Conservation (phyloP, 768 basidiomycete species). For the Phylloporus arenicola region DNA sequence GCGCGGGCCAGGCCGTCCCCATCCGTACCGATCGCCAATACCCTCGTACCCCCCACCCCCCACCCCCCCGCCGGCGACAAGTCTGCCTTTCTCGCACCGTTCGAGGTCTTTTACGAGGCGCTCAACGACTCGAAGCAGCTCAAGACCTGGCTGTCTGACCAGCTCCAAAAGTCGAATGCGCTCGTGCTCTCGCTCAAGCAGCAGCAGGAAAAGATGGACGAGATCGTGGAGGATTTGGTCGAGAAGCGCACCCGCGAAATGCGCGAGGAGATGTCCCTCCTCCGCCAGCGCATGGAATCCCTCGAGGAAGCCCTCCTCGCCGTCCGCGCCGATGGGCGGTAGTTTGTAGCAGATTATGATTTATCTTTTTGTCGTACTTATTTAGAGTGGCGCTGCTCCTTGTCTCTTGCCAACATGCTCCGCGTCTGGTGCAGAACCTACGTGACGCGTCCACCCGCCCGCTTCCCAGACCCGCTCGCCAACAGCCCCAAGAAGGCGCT, state of each 20-base stretch:
- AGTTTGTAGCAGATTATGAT: too few relatives aligned
- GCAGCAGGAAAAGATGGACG: slow-evolving; percentile 60
- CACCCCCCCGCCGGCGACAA: slow-evolving; percentile 63
- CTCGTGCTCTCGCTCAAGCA: slow-evolving; percentile 49
- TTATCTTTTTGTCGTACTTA: too few relatives aligned
- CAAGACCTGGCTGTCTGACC: slow-evolving; percentile 70
- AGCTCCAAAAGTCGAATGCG: slow-evolving; percentile 58
- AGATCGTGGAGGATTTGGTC: slow-evolving; percentile 53
- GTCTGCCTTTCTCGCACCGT: slow-evolving; percentile 74
- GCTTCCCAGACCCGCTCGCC: slow-evolving; percentile 52
- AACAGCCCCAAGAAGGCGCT: slow-evolving; percentile 49
- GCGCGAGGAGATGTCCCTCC: slow-evolving; percentile 53
- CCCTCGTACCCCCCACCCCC: slow-evolving; percentile 65
- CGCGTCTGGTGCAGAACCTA: slow-evolving; percentile 34
- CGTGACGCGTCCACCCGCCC: slow-evolving; percentile 48
- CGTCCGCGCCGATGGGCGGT: slow-evolving; percentile 25
- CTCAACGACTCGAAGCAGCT: slow-evolving; percentile 76
- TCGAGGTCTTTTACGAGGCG: slow-evolving; percentile 80
- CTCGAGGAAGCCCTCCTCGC: slow-evolving; percentile 47
- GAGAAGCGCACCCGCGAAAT: slow-evolving; percentile 56
- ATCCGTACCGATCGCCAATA: slow-evolving; percentile 63
- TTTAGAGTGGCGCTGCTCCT: neutral
- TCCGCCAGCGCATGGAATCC: slow-evolving; percentile 63
- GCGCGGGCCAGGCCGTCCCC: slow-evolving; percentile 38
- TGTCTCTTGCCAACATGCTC: neutral